phyloP scores from a whole-genome alignment of 164 flowering plant species.

The Kingdonia uniflora region DNA sequence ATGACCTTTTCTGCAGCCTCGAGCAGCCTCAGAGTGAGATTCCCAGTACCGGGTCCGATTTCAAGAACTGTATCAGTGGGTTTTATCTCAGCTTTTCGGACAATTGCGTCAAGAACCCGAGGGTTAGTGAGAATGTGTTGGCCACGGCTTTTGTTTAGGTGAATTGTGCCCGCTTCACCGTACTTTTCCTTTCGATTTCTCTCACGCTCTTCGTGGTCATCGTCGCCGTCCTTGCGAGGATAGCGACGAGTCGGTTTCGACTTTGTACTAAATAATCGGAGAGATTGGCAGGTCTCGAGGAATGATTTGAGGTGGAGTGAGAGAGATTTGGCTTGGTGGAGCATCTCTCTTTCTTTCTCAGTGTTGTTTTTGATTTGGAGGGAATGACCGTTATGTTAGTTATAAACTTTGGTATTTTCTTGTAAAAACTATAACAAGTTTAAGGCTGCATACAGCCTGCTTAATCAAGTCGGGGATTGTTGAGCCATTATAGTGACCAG shows the following conservation, averaged over 20 bases:
- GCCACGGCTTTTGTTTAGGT: constrained; percentile 65
- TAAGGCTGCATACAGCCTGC: too few species aligned
- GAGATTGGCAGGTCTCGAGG: neutral
- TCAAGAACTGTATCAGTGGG: constrained; percentile 72
- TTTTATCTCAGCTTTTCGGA: constrained; percentile 40
- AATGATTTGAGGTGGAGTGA: too few species aligned
- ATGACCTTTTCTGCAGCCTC: constrained; percentile 56
- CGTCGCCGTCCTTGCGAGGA: constrained; percentile 5
- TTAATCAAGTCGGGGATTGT: too few species aligned
- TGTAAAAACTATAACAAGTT: too few species aligned
- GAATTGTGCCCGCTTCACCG: constrained; percentile 19
- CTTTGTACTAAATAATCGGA: constrained; percentile 6
- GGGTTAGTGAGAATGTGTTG: constrained; percentile 85
- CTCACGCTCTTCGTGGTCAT: constrained; percentile 4
- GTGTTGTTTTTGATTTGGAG: too few species aligned
- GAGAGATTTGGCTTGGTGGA: too few species aligned
- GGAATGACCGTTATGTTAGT: too few species aligned
- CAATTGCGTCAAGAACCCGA: constrained; percentile 65
- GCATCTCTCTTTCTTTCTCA: too few species aligned
- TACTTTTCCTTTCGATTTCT: constrained; percentile 9
- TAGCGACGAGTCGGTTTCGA: neutral
- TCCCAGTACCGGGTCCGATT: constrained; percentile 97
- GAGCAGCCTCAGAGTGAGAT: constrained; percentile 79
- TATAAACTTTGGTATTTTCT: too few species aligned
- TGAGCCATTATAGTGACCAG: too few species aligned